Evolutionary conservation across 208 protist species (phyloP), one percentile per base, ranked within the genome.

Genomic region (Leishmania martiniquensis): DNA sequence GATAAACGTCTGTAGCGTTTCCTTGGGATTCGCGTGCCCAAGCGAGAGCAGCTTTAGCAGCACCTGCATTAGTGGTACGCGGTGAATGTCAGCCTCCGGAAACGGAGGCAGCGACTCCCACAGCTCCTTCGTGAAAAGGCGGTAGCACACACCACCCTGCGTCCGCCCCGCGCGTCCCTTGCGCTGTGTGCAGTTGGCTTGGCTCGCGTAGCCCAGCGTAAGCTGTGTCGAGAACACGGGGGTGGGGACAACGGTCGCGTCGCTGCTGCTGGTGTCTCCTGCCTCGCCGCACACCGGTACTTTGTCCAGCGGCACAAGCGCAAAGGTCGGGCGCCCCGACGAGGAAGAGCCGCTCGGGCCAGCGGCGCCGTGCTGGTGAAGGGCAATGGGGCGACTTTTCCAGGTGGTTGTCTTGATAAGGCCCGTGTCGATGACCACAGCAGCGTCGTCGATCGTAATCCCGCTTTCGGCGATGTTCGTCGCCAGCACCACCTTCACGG

Each of bases 81-180:
- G 95, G 47, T 95, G 87, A 29, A 99, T 99, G 80, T 99, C 98
- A 4, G 98, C 97, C 55, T 87, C 82, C 13, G 91, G 93, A 80
- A 95, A 96, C 0, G 82, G 83, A 20, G 85, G 82, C 75, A 98
- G 77, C 29, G 84, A 82, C 52, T 87, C 85, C 86, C 88, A 95
- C 45, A 88, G 62, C 15, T 69, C 80, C 20, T 87, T 82, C 0
- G 98, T 98, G 85, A 99, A 99, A 44, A 99, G 89, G 22, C 98
- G 89, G 91, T 99, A 99, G 85, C 98, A 99, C 74, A 99, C 98
- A 37, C 99, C 99, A 10, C 98, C 96, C 60, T 93, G 83, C 29
- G 99, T 99, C 71, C 99, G 91, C 37, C 99, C 99, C 4, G 99
- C 99, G 81, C 99, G 96, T 55, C 99, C 99, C 32, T 98, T 98